A percentile compares a stretch with the other conserved stretches of the same genome.
phyloP scores from a whole-genome alignment of 345 rosid species.

The Lumnitzera racemosa region DNA sequence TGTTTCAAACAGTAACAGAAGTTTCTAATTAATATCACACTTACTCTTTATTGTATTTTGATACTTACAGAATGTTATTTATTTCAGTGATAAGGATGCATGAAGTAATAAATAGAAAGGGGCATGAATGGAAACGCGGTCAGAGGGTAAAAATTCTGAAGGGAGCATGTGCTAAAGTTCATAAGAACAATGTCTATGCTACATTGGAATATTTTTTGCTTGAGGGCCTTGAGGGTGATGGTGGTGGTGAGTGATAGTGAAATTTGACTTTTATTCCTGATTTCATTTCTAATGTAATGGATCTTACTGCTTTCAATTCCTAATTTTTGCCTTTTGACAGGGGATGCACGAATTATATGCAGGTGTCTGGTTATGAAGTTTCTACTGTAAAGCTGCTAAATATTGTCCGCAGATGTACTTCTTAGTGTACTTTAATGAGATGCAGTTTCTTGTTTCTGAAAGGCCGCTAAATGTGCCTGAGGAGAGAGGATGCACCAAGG shows the following conservation, averaged over 20 bases:
- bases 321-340: slow-evolving; percentile 20
- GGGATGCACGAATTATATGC: slow-evolving; percentile 68
- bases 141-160: slow-evolving; percentile 59
- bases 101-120: slow-evolving; percentile 33
- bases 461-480: slow-evolving; percentile 41
- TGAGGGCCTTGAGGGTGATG: slow-evolving; percentile 65
- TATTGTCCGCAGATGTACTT: background rate
- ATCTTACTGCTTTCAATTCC: slow-evolving; percentile 4
- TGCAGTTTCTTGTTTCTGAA: slow-evolving; percentile 12
- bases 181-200: slow-evolving; percentile 41
- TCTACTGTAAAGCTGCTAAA: background rate
- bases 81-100: slow-evolving; percentile 59
- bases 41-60: slow-evolving; percentile 4
- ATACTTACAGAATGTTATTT: slow-evolving; percentile 7
- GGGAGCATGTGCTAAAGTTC: slow-evolving; percentile 53
- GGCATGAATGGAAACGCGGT: slow-evolving; percentile 40
- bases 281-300: background rate
- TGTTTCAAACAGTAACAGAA: slow-evolving; percentile 6
- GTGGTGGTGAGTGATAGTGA: slow-evolving; percentile 45
- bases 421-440: background rate
- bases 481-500: slow-evolving; percentile 37
- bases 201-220: slow-evolving; percentile 58
- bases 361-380: slow-evolving; percentile 28
- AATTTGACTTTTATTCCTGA: too few relatives aligned
- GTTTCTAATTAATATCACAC: background rate